Evolutionary conservation across 441 rosid genomes (phyloP), one percentile per base, ranked within the genome.

Genomic region (Flueggea neowawraea): DNA sequence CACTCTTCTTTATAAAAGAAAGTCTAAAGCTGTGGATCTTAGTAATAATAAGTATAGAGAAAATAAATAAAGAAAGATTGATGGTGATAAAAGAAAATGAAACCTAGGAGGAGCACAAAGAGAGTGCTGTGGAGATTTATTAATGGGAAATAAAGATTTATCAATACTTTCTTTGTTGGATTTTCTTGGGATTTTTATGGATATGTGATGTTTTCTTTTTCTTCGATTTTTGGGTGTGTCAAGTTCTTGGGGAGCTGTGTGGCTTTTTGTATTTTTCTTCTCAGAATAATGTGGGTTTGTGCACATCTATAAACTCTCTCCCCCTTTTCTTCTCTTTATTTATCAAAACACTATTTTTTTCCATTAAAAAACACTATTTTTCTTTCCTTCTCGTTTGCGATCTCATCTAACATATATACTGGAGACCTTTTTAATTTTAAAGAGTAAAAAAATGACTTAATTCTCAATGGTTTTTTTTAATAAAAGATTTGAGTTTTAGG

Each of bases 171-270:
- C n/a, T 47, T 10, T 4, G 14, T 49, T 49, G 53, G 56, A 57
- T 41, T 62, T 36, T 36, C 51, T 31, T 17, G 61, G 33, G 61
- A 11, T 64, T 55, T 49, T 58, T 36, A 33, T 39, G 60, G 67
- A 56, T 55, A 31, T 4, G 22, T 57, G 64, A 5, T 45, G 52
- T 14, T 22, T 36, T 47, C 5, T 47, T 61, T 32, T 55, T 70
- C 68, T 54, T 72, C 62, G 69, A 64, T 16, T 55, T 55, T 67
- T 44, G 63, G 64, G 63, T 17, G 69, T 50, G 73, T 58, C 60
- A 58, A 72, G 67, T 52, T 63, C 68, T 70, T 54, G 60, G 69
- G 72, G 68, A 68, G 68, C 54, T 57, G 68, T 54, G 69, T 11
- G 60, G 33, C 22, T 60, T 62, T 43, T 68, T 59, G 61, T 61